Conservation (phyloP, 1,284 basidiomycete genomes). For the Ustilago hordei region DNA sequence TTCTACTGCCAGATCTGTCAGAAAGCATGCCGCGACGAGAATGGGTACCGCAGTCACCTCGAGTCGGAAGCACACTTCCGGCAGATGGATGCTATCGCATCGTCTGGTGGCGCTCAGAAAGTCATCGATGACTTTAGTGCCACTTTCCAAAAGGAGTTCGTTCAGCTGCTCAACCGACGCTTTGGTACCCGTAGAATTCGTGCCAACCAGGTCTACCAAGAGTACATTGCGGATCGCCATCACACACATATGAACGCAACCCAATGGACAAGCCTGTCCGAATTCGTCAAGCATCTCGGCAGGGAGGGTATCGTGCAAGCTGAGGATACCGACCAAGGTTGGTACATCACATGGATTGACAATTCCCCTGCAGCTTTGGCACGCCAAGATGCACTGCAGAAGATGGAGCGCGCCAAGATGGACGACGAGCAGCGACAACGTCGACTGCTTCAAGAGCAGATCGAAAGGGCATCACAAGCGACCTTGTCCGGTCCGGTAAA, state of each 20-base stretch:
- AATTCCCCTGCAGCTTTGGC: conserved; percentile 91
- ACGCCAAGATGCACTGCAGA: conserved; percentile 88
- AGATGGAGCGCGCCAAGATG: conserved; percentile 89
- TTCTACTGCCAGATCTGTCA: conserved; percentile 69
- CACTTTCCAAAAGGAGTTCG: conserved; percentile 92
- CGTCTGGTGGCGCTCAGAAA: conserved; percentile 75
- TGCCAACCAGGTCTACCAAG: conserved; percentile 96
- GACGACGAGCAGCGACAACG: conserved; percentile 96
- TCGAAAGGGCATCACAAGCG: conserved; percentile 79
- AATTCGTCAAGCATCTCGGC: conserved; percentile 92
- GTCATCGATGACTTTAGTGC: conserved; percentile 90
- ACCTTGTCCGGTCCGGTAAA: conserved; percentile 52
- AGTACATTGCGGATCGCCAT: conserved; percentile 93
- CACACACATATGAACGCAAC: conserved; percentile 99
- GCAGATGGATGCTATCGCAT: conserved; percentile 87
- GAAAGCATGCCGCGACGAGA: conserved; percentile 68
- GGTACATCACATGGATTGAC: conserved; percentile 97
- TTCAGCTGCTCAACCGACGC: conserved; percentile 82
- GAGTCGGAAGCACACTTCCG: conserved; percentile 88
- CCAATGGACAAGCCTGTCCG: conserved; percentile 94
- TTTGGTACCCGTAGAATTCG: conserved; percentile 66
- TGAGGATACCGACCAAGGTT: conserved; percentile 97
- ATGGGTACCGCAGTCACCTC: conserved; percentile 74
- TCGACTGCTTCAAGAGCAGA: conserved; percentile 89
- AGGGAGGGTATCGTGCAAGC: conserved; percentile 87